A percentile compares a stretch with the other conserved stretches of the same genome.
Evolutionary conservation across 805 yeast genomes (phyloP).

Genomic region (Cyberlindnera subsufficiens): DNA sequence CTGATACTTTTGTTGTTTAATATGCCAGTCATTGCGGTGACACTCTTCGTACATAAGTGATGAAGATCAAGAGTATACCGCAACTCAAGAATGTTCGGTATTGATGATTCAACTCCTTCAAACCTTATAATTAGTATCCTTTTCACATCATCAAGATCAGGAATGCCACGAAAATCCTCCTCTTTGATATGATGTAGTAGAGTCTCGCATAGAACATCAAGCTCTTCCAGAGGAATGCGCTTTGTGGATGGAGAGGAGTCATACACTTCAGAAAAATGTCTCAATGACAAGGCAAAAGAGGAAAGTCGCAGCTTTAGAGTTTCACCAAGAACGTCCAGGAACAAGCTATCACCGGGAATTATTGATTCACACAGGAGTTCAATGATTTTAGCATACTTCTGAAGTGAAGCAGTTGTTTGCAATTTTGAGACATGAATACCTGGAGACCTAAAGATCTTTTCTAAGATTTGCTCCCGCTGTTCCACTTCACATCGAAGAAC

Average conservation of each 20-base stretch:
- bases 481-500: neutral
- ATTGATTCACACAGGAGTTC: neutral
- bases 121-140: neutral
- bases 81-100: neutral
- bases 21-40: neutral
- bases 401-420: neutral
- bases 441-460: neutral
- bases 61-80: neutral
- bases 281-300: slow-evolving; percentile 1
- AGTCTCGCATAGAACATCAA: slow-evolving; percentile 1
- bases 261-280: neutral
- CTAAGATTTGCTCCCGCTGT: neutral
- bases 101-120: neutral
- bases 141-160: neutral
- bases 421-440: neutral
- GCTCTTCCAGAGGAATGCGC: neutral
- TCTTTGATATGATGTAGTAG: slow-evolving; percentile 9
- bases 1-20: neutral
- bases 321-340: slow-evolving; percentile 2
- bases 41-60: neutral
- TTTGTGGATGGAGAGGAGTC: neutral
- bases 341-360: slow-evolving; percentile 2
- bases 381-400: neutral
- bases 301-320: neutral
- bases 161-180: slow-evolving; percentile 6